Evolutionary conservation across 2,329 filamentous ascomycete genomes (phyloP).

Genomic region (Sporothrix mexicana): DNA sequence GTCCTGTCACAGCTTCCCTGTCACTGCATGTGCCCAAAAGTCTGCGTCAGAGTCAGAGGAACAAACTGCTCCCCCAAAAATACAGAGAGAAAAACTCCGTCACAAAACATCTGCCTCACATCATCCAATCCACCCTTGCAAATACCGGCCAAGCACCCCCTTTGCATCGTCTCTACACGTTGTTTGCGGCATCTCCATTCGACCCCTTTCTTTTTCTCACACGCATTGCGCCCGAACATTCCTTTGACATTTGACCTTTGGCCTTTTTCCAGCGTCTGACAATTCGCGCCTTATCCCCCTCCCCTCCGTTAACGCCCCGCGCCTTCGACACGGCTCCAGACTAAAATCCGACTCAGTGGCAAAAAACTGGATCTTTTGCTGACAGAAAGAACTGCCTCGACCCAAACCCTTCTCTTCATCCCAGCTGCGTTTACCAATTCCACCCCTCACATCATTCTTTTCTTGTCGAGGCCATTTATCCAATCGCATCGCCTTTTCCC

Average conservation of each 20-base stretch:
- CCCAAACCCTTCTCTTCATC: slow-evolving; percentile 24
- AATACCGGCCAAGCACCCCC: not conserved
- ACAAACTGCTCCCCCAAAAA: not conserved
- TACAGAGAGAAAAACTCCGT: slow-evolving; percentile 24
- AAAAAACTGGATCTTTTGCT: slow-evolving; percentile 34
- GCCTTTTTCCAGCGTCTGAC: not conserved
- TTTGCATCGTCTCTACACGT: slow-evolving; percentile 9
- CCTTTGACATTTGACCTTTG: slow-evolving; percentile 3
- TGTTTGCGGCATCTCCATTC: not conserved
- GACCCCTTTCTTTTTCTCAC: slow-evolving; percentile 17
- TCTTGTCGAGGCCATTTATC: not conserved
- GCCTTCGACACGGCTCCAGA: slow-evolving; percentile 25
- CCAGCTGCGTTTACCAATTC: slow-evolving; percentile 31
- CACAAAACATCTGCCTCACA: slow-evolving; percentile 15
- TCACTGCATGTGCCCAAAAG: slow-evolving; percentile 21
- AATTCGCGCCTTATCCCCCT: slow-evolving; percentile 26
- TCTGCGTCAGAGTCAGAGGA: slow-evolving; percentile 19
- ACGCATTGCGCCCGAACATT: not conserved
- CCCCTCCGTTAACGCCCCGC: slow-evolving; percentile 27
- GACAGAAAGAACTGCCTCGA: slow-evolving; percentile 31
- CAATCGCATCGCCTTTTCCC: slow-evolving; percentile 24
- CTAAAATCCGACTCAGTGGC: slow-evolving; percentile 36
- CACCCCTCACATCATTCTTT: slow-evolving; percentile 12
- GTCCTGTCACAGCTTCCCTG: slow-evolving; percentile 31
- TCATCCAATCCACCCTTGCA: not conserved